Evolutionary conservation across 2,329 filamentous ascomycete species (phyloP).

Genomic region (Talaromyces funiculosus): DNA sequence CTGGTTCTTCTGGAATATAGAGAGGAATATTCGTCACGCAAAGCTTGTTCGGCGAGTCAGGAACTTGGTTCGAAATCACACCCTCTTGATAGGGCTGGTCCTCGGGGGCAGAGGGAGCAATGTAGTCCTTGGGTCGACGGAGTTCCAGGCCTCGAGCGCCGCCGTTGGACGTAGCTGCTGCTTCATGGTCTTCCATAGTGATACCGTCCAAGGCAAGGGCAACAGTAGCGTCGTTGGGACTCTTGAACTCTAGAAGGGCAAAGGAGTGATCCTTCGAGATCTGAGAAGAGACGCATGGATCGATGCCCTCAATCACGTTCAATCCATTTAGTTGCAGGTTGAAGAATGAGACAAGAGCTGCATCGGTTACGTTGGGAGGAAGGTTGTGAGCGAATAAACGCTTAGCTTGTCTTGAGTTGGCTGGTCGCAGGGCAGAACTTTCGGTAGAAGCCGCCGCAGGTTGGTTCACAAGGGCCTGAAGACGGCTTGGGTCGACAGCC

Average conservation of each 20-base stretch:
- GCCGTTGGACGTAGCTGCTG: constrained; percentile 50
- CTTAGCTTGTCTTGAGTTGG: constrained; percentile 89
- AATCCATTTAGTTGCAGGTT: constrained; percentile 95
- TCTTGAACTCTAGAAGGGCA: constrained; percentile 86
- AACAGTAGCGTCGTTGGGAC: constrained; percentile 79
- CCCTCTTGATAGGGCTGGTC: constrained; percentile 73
- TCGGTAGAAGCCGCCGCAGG: constrained; percentile 60
- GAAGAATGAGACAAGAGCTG: constrained; percentile 76
- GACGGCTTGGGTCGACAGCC: constrained; percentile 86
- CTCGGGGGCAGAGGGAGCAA: constrained; percentile 64
- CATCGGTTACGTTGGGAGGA: constrained; percentile 66
- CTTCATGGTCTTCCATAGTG: constrained; percentile 70
- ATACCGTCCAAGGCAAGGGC: constrained; percentile 87
- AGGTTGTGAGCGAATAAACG: constrained; percentile 84
- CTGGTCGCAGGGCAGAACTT: constrained; percentile 79
- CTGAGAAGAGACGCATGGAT: constrained; percentile 80
- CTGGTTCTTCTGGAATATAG: constrained; percentile 85
- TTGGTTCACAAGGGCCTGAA: constrained; percentile 94
- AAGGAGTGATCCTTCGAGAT: constrained; percentile 73
- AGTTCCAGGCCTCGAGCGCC: constrained; percentile 60
- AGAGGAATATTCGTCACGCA: constrained; percentile 82
- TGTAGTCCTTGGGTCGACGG: constrained; percentile 90
- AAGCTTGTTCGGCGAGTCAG: constrained; percentile 93
- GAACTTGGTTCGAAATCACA: constrained; percentile 71
- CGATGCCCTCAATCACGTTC: constrained; percentile 76